A percentile compares a stretch with the other conserved stretches of the same genome.
Conservation (phyloP, 1,284 basidiomycete genomes). For the Apiotrichum veenhuisii region DNA sequence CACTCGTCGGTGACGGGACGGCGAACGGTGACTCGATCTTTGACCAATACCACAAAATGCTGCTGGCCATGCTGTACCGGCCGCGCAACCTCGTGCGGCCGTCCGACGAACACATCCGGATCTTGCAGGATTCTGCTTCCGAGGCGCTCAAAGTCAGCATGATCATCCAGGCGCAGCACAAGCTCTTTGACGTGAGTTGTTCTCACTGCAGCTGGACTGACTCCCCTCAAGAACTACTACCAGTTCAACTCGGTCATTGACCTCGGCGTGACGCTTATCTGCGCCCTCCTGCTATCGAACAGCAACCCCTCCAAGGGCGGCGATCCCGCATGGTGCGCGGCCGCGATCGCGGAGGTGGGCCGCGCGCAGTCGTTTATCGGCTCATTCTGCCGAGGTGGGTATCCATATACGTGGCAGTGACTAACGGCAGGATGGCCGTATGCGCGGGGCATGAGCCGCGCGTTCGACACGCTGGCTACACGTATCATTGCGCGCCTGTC, state of each 20-base stretch:
- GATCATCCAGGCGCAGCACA: neutral
- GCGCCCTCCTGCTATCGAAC: conserved; percentile 1
- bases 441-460: neutral
- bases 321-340: neutral
- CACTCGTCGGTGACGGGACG: neutral
- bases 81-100: neutral
- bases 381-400: neutral
- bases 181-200: conserved; percentile 1
- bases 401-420: too few species aligned
- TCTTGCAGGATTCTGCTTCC: conserved; percentile 5
- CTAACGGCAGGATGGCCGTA: neutral
- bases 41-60: conserved; percentile 11
- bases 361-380: neutral
- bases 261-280: conserved; percentile 11
- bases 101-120: neutral
- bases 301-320: neutral
- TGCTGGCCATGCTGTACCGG: conserved; percentile 7
- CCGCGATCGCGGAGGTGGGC: neutral
- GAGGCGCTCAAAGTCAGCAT: neutral
- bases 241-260: conserved; percentile 10
- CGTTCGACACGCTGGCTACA: neutral
- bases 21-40: neutral
- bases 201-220: neutral
- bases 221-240: conserved; percentile 2
- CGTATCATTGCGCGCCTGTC: neutral